Percentiles rank a stretch among this genome's conserved stretches.
These are phyloP conservation scores for Pseudogymnoascus pannorum DNA, from an alignment of 2,329 filamentous ascomycete species.

Conservation along the genomic window DNA sequence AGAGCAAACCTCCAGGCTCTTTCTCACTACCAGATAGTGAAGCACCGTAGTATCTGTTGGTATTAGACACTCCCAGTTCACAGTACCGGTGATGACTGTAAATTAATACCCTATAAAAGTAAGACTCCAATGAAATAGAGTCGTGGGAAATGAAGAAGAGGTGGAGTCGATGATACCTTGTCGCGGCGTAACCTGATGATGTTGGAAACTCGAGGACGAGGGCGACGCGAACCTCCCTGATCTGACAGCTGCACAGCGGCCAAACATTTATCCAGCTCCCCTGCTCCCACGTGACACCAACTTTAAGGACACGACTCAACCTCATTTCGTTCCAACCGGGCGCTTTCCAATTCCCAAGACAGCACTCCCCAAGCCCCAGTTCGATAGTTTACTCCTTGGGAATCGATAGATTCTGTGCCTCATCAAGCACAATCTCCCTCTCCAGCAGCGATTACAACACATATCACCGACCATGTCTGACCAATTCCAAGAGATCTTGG, in stretches of 20 bases:
- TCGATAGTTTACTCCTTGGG: conserved; percentile 4
- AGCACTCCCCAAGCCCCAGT: conserved; percentile 2
- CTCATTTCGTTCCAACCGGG: conserved; percentile 7
- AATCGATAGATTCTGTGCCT: conserved; percentile 1
- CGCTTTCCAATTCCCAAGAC: conserved; percentile 7
- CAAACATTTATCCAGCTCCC: neutral
- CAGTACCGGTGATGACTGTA: neutral
- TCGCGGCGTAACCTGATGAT: neutral
- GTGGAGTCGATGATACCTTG: conserved; percentile 5
- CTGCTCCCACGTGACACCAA: neutral
- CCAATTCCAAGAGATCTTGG: conserved; percentile 50
- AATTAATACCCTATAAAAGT: neutral
- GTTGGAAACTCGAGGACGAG: neutral
- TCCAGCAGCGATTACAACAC: neutral
- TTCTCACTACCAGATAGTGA: neutral
- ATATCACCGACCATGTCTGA: conserved; percentile 37
- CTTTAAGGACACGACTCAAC: conserved; percentile 10
- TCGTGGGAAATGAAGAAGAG: neutral
- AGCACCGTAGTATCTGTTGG: neutral
- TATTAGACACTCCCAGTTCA: neutral
- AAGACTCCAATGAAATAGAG: neutral
- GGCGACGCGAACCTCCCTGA: conserved; percentile 4
- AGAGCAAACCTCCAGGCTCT: conserved; percentile 1
- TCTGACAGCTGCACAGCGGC: conserved; percentile 3
- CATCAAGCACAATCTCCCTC: neutral